Evolutionary conservation across 345 rosid species (phyloP), one percentile per base, ranked within the genome.

Genomic region (Sisymbrium irio): DNA sequence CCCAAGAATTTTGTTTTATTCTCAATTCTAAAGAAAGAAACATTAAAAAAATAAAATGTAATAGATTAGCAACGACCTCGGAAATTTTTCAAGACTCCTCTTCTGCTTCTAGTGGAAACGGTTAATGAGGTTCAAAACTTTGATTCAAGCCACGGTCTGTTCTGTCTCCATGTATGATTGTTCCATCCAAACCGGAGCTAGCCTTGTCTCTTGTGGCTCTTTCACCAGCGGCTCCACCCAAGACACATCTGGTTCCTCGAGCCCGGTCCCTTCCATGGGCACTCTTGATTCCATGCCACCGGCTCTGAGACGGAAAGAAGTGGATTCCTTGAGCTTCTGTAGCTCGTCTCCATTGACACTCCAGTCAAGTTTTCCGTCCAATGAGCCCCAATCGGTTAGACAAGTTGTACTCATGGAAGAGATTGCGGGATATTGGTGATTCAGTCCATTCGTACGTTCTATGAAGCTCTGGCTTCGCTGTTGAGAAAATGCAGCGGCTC

Each of bases 311-410:
- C 85, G 90, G 42, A 86, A 87, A 36, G 98, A 92, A 27, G 91
- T 84, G 9, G 89, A 87, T 57, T 87, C 84, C n/a, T 88, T 74
- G 6, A 88, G 84, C 80, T 85, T 87, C 54, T 83, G 86, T 20
- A 90, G 87, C 81, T 92, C 96, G 17, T 85, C 93, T 59, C 85
- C 89, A 41, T 87, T 85, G 45, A 92, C 69, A 7, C 87, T 86
- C 96, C 96, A 90, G 79, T 90, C 93, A 50, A 92, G 62, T 75
- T 90, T 92, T 0, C 96, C 98, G 71, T 83, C 88, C 8, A 93
- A 84, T 5, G 93, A 90, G 14, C 88, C 89, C 96, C 96, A 92
- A 55, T 87, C 95, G 0, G 75, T 62, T 41, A 82, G 58, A 51
- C 77, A 78, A 33, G 83, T 58, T 53, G 86, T 56, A 25, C 71